These are phyloP conservation scores for Theobroma grandiflorum DNA, from an alignment of 441 rosid species.

Conservation along the genomic window DNA sequence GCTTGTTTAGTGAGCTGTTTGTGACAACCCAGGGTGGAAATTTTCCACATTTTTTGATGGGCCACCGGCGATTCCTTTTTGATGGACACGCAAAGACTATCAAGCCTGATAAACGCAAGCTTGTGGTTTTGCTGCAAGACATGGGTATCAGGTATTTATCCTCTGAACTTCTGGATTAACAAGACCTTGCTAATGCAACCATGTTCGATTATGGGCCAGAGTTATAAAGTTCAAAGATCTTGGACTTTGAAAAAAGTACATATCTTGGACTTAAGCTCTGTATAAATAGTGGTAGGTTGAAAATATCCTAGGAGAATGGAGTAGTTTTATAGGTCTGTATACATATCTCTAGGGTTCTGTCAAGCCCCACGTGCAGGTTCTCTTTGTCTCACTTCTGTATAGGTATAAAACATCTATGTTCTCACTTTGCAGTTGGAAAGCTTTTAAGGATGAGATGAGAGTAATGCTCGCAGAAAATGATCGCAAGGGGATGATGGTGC, in stretches of 20 bases:
- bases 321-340: not conserved
- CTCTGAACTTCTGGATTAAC: slow-evolving; percentile 5
- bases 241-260: not conserved
- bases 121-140: slow-evolving; percentile 78
- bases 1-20: slow-evolving; percentile 88
- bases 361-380: not conserved
- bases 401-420: not conserved
- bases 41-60: slow-evolving; percentile 96
- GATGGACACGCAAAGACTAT: slow-evolving; percentile 91
- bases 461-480: slow-evolving; percentile 80
- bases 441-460: slow-evolving; percentile 70
- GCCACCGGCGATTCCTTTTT: slow-evolving; percentile 86
- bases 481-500: slow-evolving; percentile 81
- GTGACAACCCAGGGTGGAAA: slow-evolving; percentile 96
- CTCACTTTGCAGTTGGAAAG: slow-evolving; percentile 76
- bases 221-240: not conserved
- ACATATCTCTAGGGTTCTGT: not conserved
- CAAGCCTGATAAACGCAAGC: slow-evolving; percentile 84
- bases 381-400: slow-evolving; percentile 2
- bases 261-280: not conserved
- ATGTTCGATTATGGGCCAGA: not conserved
- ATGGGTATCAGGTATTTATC: slow-evolving; percentile 65
- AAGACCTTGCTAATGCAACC: not conserved
- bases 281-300: not conserved
- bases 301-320: not conserved